A percentile compares a stretch with the other conserved stretches of the same genome.
Evolutionary conservation across 176 grass and related monocot species (phyloP).

Genomic region (Zizania latifolia): DNA sequence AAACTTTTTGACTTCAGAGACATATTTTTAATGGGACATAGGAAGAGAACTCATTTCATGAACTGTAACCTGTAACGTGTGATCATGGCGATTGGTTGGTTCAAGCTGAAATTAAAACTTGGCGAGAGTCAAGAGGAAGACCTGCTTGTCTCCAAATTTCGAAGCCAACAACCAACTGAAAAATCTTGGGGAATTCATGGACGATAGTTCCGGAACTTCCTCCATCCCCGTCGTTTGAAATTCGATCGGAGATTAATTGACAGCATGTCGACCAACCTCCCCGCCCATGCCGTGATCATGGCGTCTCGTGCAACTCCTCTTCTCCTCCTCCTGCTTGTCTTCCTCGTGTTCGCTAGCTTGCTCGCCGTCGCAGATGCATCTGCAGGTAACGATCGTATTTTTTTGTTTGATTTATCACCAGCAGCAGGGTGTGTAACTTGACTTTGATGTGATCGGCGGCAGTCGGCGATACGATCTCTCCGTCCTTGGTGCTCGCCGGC

Average conservation of each 20-base stretch:
- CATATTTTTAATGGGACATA: too few species aligned
- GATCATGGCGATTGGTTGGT: not conserved
- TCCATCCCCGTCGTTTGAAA: not conserved
- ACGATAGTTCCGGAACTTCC: not conserved
- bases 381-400: not conserved
- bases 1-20: too few species aligned
- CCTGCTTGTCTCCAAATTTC: not conserved
- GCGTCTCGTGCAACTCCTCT: not conserved
- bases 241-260: not conserved
- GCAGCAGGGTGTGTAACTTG: not conserved
- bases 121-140: not conserved
- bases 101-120: not conserved
- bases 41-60: too few species aligned
- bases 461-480: slow-evolving; percentile 16
- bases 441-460: not conserved
- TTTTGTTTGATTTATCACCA: not conserved
- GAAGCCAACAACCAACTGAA: not conserved
- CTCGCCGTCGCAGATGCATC: not conserved
- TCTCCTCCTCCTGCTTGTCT: not conserved
- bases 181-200: not conserved
- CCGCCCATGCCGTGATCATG: not conserved
- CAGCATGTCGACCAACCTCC: slow-evolving; percentile 2
- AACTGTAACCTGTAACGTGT: too few species aligned
- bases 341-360: not conserved
- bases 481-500: slow-evolving; percentile 64